A percentile compares a stretch with the other conserved stretches of the same genome.
These are phyloP conservation scores for Epichloe aotearoae DNA, from an alignment of 2,329 filamentous ascomycete species.

Conservation along the genomic window DNA sequence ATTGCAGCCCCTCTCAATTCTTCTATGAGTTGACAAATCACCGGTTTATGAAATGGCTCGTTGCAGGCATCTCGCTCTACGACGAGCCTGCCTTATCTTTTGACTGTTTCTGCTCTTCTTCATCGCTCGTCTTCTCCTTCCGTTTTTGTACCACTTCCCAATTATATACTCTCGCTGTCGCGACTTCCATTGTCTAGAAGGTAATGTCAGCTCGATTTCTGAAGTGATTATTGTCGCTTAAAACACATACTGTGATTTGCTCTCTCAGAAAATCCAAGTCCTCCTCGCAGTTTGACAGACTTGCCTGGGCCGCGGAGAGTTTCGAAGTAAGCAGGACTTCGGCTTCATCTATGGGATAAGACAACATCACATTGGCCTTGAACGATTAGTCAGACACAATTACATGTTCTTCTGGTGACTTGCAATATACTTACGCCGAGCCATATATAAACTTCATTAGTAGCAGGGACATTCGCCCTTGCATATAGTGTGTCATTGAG, in stretches of 20 bases:
- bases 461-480: constrained; percentile 68
- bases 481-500: constrained; percentile 93
- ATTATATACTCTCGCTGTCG: constrained; percentile 94
- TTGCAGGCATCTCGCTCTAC: not conserved
- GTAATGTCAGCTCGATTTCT: constrained; percentile 4
- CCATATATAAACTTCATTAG: constrained; percentile 93
- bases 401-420: not conserved
- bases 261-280: constrained; percentile 91
- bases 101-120: constrained; percentile 25
- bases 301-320: constrained; percentile 64
- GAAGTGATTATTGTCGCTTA: not conserved
- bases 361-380: constrained; percentile 91
- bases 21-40: not conserved
- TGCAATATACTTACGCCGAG: constrained; percentile 50
- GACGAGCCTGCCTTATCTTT: constrained; percentile 17
- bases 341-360: constrained; percentile 84
- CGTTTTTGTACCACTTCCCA: constrained; percentile 95
- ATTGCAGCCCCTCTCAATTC: not conserved
- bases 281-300: constrained; percentile 80
- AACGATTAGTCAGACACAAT: constrained; percentile 6
- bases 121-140: constrained; percentile 68
- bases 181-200: constrained; percentile 83
- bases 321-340: constrained; percentile 66
- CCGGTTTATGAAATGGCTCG: not conserved
- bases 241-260: constrained; percentile 70